Evolutionary conservation across 805 yeast genomes (phyloP).

Genomic region (Sugiyamaella smithiae): DNA sequence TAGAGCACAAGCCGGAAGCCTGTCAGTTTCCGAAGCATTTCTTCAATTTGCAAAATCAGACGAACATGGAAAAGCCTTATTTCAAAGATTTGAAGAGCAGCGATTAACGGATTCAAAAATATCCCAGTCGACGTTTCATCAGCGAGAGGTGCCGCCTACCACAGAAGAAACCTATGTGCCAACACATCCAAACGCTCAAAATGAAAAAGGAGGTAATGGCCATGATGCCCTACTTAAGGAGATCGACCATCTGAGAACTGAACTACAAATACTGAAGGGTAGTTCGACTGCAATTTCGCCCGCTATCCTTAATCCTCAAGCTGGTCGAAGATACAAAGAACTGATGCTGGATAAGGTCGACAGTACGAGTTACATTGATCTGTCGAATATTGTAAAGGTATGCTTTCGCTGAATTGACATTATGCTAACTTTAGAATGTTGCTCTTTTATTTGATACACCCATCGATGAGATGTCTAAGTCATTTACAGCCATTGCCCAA

Average conservation of each 20-base stretch:
- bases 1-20: too few species aligned
- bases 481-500: constrained; percentile 12
- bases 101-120: too few species aligned
- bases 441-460: constrained; percentile 17
- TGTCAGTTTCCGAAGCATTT: constrained; percentile 4
- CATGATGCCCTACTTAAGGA: too few species aligned
- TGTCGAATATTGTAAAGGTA: constrained; percentile 20
- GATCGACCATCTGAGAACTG: too few species aligned
- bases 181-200: too few species aligned
- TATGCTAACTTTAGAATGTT: constrained; percentile 11
- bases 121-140: too few species aligned
- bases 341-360: constrained; percentile 20
- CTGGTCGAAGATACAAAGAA: constrained; percentile 7
- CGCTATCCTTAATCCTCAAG: neutral
- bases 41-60: constrained; percentile 9
- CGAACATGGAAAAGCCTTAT: constrained; percentile 8
- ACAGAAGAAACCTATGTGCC: too few species aligned
- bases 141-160: too few species aligned
- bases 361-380: constrained; percentile 7
- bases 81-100: constrained; percentile 4
- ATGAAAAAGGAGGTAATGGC: too few species aligned
- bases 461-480: constrained; percentile 9
- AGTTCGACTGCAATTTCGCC: neutral
- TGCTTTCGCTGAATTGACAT: neutral
- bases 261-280: too few species aligned